Evolutionary conservation across 1,284 basidiomycete genomes (phyloP).

Genomic region (Peniophora sp.): DNA sequence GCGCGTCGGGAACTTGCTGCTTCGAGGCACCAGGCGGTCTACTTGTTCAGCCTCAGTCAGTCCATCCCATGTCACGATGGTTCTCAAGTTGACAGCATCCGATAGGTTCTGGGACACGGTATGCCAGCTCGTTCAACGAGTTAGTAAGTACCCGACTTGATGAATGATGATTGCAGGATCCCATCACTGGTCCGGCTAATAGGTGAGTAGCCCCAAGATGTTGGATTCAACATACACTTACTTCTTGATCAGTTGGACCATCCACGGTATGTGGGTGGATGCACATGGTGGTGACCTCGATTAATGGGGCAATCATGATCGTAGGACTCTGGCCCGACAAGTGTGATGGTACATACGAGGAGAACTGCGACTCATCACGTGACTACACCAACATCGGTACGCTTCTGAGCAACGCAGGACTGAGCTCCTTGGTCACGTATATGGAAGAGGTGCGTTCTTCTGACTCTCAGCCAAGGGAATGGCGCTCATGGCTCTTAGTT

Average conservation of each 20-base stretch:
- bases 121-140: background rate
- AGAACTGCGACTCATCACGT: constrained; percentile 60
- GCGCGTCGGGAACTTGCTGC: constrained; percentile 21
- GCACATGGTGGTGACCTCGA: background rate
- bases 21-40: constrained; percentile 37
- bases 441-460: constrained; percentile 44
- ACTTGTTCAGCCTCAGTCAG: constrained; percentile 54
- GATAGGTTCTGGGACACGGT: constrained; percentile 22
- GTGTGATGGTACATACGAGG: constrained; percentile 60
- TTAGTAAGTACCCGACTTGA: background rate
- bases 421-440: constrained; percentile 23
- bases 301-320: constrained; percentile 4
- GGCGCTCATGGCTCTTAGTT: constrained; percentile 24
- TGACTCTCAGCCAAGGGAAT: background rate
- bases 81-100: constrained; percentile 1
- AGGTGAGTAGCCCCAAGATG: constrained; percentile 13
- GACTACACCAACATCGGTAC: constrained; percentile 49
- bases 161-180: constrained; percentile 59
- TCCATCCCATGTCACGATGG: constrained; percentile 1
- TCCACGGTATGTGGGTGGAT: constrained; percentile 46
- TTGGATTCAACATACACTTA: no score
- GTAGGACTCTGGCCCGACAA: constrained; percentile 65
- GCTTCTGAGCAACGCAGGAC: constrained; percentile 25
- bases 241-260: constrained; percentile 46
- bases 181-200: constrained; percentile 53